Evolutionary conservation across 2,329 filamentous ascomycete genomes (phyloP).

Genomic region (Thelonectria blattea): DNA sequence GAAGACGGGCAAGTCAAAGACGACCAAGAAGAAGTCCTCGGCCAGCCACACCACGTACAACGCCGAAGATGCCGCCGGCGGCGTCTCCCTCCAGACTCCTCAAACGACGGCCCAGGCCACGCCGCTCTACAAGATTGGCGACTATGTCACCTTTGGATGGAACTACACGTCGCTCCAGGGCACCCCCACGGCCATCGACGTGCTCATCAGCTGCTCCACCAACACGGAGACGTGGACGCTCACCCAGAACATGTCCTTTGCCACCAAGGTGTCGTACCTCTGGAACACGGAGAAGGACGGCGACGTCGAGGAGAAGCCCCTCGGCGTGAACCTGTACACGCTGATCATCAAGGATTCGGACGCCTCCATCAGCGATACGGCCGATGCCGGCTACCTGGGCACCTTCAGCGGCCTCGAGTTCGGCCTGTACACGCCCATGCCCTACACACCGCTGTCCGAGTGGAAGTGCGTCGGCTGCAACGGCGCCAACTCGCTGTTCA

Average conservation of each 20-base stretch:
- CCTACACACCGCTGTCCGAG: slow-evolving; percentile 57
- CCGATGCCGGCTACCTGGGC: slow-evolving; percentile 62
- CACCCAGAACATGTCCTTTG: slow-evolving; percentile 67
- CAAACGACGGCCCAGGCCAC: slow-evolving; percentile 50
- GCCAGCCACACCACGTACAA: slow-evolving; percentile 51
- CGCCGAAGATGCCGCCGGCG: slow-evolving; percentile 54
- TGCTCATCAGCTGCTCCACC: slow-evolving; percentile 62
- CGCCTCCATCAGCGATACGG: slow-evolving; percentile 53
- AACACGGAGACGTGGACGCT: slow-evolving; percentile 64
- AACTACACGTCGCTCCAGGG: slow-evolving; percentile 68
- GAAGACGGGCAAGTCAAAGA: slow-evolving; percentile 32
- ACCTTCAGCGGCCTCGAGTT: slow-evolving; percentile 58
- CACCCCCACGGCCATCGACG: slow-evolving; percentile 65
- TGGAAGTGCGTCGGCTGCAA: slow-evolving; percentile 66
- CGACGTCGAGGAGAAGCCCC: slow-evolving; percentile 51
- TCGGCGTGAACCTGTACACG: slow-evolving; percentile 63
- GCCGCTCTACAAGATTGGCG: slow-evolving; percentile 65
- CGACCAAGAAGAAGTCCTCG: slow-evolving; percentile 34
- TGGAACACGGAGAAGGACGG: slow-evolving; percentile 64
- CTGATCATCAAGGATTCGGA: slow-evolving; percentile 68
- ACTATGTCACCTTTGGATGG: slow-evolving; percentile 66
- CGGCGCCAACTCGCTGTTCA: slow-evolving; percentile 54
- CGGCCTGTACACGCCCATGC: slow-evolving; percentile 60
- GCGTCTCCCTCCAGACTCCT: slow-evolving; percentile 61
- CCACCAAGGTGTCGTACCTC: slow-evolving; percentile 55